phyloP scores from a whole-genome alignment of 2,329 filamentous ascomycete species.

The Beauveria brongniartii region DNA sequence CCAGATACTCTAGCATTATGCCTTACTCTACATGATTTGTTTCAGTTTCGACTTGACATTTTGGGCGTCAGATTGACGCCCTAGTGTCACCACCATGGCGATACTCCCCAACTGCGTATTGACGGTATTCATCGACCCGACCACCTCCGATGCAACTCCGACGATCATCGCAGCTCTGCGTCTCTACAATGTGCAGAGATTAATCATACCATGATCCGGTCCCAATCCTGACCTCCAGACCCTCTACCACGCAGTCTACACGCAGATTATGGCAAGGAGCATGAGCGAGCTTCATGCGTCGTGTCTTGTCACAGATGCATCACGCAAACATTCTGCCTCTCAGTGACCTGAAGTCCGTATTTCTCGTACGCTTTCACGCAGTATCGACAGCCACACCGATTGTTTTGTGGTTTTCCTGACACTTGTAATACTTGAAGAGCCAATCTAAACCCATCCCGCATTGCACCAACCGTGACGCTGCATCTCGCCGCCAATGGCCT shows the following conservation, averaged over 20 bases:
- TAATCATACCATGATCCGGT: not conserved
- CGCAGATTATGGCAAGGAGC: not conserved
- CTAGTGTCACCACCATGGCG: not conserved
- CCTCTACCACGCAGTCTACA: not conserved
- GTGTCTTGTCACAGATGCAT: not conserved
- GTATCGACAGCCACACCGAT: not conserved
- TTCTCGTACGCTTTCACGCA: not conserved
- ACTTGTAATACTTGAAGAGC: not conserved
- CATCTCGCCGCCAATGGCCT: not conserved
- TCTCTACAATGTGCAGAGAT: not conserved
- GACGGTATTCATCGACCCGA: not conserved
- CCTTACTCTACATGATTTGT: not conserved
- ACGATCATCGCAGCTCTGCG: not conserved
- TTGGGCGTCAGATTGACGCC: not conserved
- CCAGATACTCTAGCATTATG: not conserved
- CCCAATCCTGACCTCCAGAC: not conserved
- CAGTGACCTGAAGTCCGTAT: not conserved
- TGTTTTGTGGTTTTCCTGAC: not conserved
- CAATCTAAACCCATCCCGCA: not conserved
- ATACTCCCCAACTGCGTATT: not conserved
- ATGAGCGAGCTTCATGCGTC: not conserved
- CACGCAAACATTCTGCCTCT: not conserved
- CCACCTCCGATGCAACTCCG: not conserved
- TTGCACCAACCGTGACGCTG: not conserved
- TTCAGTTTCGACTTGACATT: not conserved